Evolutionary conservation across 169 alveolate species (phyloP), one percentile per base, ranked within the genome.

Genomic region (Perkinsus chesapeaki): DNA sequence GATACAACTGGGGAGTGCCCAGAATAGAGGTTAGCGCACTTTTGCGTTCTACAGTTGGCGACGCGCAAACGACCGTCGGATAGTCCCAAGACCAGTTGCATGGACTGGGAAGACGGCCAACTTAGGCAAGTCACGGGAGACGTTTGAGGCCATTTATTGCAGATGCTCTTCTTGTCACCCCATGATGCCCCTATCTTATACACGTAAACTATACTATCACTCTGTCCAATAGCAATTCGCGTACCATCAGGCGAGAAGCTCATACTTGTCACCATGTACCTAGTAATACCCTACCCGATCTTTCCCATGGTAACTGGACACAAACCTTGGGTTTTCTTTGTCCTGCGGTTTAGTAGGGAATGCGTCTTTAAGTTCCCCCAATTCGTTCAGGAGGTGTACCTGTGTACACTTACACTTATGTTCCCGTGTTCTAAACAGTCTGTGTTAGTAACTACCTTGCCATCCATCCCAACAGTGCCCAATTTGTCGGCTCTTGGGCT

Each of bases 41-140:
- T 94, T 95, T 97, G 93, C 60, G 95, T 96, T 43, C 96, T 91
- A 96, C 92, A 97, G 94, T 60, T 96, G 94, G 39, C 99, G 99
- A 95, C 95, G 93, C 96, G 97, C 36, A 98, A 98, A 93, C 97
- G 98, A 93, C 99, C 99, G 94, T 98, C 99, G 37, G 99, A 97
- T 72, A 97, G 96, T 39, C 99, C 99, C 93, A 97, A 97, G 92
- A 95, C 95, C 47, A 98, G 94, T 92, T 97, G 98, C 73, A 96
- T 94, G 19, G 96, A 95, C 93, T 97, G 95, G n/a, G 95, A 95
- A 37, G 93, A 94, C 10, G 99, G 98, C 99, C 99, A 98, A 72
- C 95, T 90, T 95, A 98, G 94, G 92, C 98, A 97, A 34, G 99
- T 97, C 27, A 97, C 98, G n/a, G 98, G 96, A 39, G 98, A 96